A percentile compares a stretch with the other conserved stretches of the same genome.
phyloP scores from a whole-genome alignment of 1,284 basidiomycete genomes.

The Bondarzewia mesenterica region DNA sequence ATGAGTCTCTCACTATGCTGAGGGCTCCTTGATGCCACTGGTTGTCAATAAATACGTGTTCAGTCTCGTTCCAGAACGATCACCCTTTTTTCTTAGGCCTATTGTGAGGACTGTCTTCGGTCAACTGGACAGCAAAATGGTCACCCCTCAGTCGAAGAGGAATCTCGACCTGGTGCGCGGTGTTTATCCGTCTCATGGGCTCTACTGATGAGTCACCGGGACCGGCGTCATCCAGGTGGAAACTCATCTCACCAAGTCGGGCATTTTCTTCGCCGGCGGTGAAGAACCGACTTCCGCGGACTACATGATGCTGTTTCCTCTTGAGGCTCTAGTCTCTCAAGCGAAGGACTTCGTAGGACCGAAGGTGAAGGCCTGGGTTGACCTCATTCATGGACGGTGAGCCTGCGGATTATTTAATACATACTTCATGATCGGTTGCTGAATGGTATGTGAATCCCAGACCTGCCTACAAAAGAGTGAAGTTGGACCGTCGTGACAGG shows the following conservation, averaged over 20 bases:
- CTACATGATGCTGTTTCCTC: conserved; percentile 29
- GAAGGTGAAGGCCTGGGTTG: conserved; percentile 21
- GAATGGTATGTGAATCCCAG: no score
- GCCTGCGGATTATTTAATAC: conserved; percentile 2
- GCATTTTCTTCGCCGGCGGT: conserved; percentile 30
- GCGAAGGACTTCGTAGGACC: conserved; percentile 16
- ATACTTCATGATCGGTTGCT: conserved; percentile 3
- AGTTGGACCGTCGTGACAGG: conserved; percentile 2
- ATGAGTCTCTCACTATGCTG: conserved; percentile 32
- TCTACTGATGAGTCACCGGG: no score
- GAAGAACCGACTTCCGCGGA: conserved; percentile 30
- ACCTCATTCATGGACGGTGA: conserved; percentile 23
- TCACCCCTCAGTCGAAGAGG: conserved; percentile 18
- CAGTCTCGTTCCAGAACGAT: conserved; percentile 18
- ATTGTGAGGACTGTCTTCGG: conserved; percentile 18
- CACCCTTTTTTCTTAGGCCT: conserved; percentile 26
- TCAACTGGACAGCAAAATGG: conserved; percentile 12
- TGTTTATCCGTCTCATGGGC: no score
- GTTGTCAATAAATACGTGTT: conserved; percentile 25
- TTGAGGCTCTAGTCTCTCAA: conserved; percentile 19
- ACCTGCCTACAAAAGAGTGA: conserved; percentile 29
- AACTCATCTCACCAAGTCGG: conserved; percentile 14
- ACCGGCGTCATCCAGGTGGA: no score
- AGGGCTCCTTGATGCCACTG: conserved; percentile 32
- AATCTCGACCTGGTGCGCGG: conserved; percentile 19